Evolutionary conservation across 345 rosid genomes (phyloP), one percentile per base, ranked within the genome.

Genomic region (Noccaea bulbosa): DNA sequence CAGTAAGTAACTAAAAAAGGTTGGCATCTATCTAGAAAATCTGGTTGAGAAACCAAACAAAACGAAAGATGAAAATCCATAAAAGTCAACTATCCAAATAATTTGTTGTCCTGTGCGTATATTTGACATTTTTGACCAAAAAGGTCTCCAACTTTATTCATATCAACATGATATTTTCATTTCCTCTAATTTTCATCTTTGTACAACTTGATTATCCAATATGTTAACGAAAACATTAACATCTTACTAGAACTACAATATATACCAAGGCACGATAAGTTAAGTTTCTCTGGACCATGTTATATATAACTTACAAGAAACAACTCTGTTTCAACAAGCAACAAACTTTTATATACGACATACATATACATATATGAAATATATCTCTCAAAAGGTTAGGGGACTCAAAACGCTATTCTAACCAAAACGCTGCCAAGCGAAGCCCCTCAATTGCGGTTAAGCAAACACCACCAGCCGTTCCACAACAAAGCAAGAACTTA

Each of bases 261-360:
- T 20, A 20, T 20, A 20, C 22, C 22, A 20, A 20, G 22, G 22
- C 22, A 20, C 22, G 0, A 20, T 20, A 20, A 20, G 22, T 20
- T 20, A 20, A 20, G 22, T 20, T 20, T 20, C 17, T 62, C 20
- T 33, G 14, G 30, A 61, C 44, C 43, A 57, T 69, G 38, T 15
- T 39, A 66, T 34, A 33, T 12, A 52, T 47, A 62, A 14, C 63
- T 44, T 62, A 53, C 54, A 46, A 65, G 65, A 32, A 73, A 65
- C 61, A 9, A 63, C 70, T 64, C 70, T 64, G 71, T 54, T 54
- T 63, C 47, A 44, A 72, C 76, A 72, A 72, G 48, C 49, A 54
- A 72, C 65, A 71, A 62, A 71, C 63, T 71, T 67, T 46, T 71
- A 62, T 71, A 46, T 64, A 55, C 76, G 57, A 72, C 70, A 62